phyloP scores from a whole-genome alignment of 2,329 filamentous ascomycete genomes.

The Phialophora verrucosa region DNA sequence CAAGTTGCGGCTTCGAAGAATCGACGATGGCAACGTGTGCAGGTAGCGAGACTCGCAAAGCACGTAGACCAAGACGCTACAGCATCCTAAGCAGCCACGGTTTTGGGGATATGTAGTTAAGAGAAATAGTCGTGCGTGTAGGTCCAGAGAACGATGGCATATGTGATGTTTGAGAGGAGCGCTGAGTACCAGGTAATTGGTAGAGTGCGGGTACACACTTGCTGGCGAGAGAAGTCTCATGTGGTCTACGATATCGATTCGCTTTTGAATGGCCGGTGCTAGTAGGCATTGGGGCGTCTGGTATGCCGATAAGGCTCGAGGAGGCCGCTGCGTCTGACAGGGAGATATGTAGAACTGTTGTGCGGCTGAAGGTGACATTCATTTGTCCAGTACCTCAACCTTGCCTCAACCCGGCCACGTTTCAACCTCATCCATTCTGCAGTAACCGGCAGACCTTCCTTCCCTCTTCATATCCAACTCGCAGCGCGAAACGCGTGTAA shows the following conservation, averaged over 20 bases:
- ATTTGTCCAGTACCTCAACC: not conserved
- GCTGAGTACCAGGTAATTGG: no score
- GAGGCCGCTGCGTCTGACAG: not conserved
- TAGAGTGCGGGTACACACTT: not conserved
- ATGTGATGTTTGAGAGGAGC: not conserved
- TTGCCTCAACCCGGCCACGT: not conserved
- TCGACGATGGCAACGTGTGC: not conserved
- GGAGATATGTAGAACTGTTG: not conserved
- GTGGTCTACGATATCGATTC: not conserved
- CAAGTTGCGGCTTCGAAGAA: not conserved
- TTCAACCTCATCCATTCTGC: no score
- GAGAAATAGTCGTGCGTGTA: not conserved
- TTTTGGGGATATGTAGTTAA: not conserved
- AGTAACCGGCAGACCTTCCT: not conserved
- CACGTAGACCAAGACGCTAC: not conserved
- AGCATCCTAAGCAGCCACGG: not conserved
- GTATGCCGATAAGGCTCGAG: not conserved
- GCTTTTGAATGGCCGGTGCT: not conserved
- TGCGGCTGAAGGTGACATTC: not conserved
- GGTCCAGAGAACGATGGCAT: not conserved
- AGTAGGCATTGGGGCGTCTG: no score
- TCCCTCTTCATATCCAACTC: not conserved
- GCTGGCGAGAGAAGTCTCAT: not conserved
- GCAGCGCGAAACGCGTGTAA: not conserved
- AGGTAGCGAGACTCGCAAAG: not conserved